Conservation (phyloP, 1,284 basidiomycete species). For the Crepidotus sp. region DNA sequence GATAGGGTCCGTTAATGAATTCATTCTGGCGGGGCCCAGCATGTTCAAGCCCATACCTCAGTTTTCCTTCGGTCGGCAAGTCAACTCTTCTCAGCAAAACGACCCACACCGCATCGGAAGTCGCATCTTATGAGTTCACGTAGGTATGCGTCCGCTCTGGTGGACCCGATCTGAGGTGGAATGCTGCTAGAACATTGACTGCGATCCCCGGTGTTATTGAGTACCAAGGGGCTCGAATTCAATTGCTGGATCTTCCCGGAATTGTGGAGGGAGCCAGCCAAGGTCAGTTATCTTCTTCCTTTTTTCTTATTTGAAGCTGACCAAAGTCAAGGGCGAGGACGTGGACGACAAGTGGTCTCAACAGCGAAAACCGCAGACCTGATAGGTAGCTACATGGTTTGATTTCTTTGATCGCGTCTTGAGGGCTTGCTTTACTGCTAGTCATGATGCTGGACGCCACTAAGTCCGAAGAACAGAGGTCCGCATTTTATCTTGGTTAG, state of each 20-base stretch:
- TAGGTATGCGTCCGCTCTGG: conserved; percentile 47
- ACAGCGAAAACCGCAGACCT: conserved; percentile 96
- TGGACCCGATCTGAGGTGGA: background rate
- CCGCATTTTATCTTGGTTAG: conserved; percentile 35
- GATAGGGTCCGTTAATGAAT: conserved; percentile 53
- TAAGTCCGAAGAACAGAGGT: conserved; percentile 89
- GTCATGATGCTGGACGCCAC: conserved; percentile 92
- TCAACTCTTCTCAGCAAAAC: conserved; percentile 89
- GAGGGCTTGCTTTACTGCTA: too few relatives aligned
- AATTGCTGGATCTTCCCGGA: conserved; percentile 92
- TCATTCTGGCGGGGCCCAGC: background rate
- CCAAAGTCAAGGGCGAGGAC: conserved; percentile 57
- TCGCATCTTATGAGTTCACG: conserved; percentile 95
- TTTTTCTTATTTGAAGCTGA: conserved; percentile 18
- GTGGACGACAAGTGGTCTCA: conserved; percentile 92
- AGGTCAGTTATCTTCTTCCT: conserved; percentile 30
- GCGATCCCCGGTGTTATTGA: conserved; percentile 94
- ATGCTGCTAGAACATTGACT: conserved; percentile 28
- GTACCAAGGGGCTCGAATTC: conserved; percentile 87
- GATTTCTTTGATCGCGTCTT: too few relatives aligned
- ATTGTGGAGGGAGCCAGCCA: conserved; percentile 59
- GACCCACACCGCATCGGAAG: conserved; percentile 83
- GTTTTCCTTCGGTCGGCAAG: conserved; percentile 86
- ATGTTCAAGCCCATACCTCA: background rate
- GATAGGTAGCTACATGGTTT: too few relatives aligned